A percentile compares a stretch with the other conserved stretches of the same genome.
Conservation (phyloP, 1,139 yeast genomes). For the Pichia cactophila region DNA sequence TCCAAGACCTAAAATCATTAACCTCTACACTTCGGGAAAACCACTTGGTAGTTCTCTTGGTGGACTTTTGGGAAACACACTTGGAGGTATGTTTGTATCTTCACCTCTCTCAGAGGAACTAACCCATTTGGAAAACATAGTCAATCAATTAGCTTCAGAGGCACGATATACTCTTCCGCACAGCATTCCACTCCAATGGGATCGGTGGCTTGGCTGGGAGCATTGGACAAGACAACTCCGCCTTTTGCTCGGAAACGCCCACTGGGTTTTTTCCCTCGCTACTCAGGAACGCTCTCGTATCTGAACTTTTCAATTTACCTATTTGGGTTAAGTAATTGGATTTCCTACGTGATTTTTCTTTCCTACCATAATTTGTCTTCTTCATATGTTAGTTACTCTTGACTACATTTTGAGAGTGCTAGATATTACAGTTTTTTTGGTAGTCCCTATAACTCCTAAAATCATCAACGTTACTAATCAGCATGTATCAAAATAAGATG, state of each 20-base stretch:
- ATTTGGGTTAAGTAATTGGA: neutral
- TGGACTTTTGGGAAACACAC: conserved; percentile 24
- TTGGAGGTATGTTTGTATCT: neutral
- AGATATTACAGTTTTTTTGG: too few relatives aligned
- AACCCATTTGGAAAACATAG: neutral
- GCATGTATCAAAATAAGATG: too few relatives aligned
- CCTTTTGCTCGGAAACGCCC: neutral
- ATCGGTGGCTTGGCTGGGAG: neutral
- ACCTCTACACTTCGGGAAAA: neutral
- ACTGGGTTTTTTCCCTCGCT: neutral
- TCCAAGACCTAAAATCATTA: neutral
- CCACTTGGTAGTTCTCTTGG: conserved; percentile 38
- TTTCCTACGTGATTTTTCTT: too few relatives aligned
- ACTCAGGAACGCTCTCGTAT: neutral
- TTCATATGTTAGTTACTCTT: too few relatives aligned
- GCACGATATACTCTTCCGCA: neutral
- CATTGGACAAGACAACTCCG: neutral
- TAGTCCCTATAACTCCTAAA: too few relatives aligned
- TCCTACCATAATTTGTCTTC: too few relatives aligned
- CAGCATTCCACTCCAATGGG: neutral
- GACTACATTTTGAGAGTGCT: too few relatives aligned
- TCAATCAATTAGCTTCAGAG: neutral
- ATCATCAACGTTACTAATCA: too few relatives aligned
- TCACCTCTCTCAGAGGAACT: neutral
- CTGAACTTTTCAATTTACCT: neutral